Conservation (phyloP, 2,329 filamentous ascomycete genomes). For the Polytolypa hystricis region DNA sequence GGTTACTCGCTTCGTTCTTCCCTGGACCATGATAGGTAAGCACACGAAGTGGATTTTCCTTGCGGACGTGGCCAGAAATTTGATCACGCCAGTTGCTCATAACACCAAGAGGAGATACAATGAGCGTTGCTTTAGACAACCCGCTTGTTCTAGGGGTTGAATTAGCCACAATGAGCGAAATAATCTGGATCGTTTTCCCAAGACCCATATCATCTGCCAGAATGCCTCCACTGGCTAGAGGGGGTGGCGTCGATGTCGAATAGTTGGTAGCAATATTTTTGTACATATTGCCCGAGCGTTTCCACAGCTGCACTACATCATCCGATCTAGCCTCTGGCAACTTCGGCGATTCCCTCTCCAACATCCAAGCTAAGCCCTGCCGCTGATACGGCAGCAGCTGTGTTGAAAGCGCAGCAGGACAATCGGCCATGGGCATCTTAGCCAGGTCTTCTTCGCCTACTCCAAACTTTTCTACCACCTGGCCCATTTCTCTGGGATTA, state of each 20-base stretch:
- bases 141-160: slow-evolving; percentile 31
- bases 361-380: slow-evolving; percentile 72
- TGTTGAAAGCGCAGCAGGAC: slow-evolving; percentile 55
- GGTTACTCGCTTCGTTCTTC: slow-evolving; percentile 47
- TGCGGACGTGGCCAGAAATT: slow-evolving; percentile 58
- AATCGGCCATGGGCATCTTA: slow-evolving; percentile 59
- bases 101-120: slow-evolving; percentile 70
- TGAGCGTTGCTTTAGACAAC: slow-evolving; percentile 55
- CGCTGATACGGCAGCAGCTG: slow-evolving; percentile 67
- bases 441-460: slow-evolving; percentile 59
- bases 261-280: slow-evolving; percentile 64
- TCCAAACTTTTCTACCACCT: slow-evolving; percentile 59
- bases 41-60: slow-evolving; percentile 52
- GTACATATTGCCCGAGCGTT: slow-evolving; percentile 41
- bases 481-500: slow-evolving; percentile 52
- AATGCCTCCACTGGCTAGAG: slow-evolving; percentile 67
- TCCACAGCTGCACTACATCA: slow-evolving; percentile 69
- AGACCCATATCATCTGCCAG: slow-evolving; percentile 89
- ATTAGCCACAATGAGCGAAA: slow-evolving; percentile 62
- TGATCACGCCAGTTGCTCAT: slow-evolving; percentile 88
- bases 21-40: slow-evolving; percentile 62
- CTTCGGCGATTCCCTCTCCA: slow-evolving; percentile 59
- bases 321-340: slow-evolving; percentile 49
- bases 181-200: slow-evolving; percentile 79
- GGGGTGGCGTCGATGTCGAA: slow-evolving; percentile 45